A percentile compares a stretch with the other conserved stretches of the same genome.
phyloP scores from a whole-genome alignment of 768 basidiomycete species.

The Phanerochaete carnosa region DNA sequence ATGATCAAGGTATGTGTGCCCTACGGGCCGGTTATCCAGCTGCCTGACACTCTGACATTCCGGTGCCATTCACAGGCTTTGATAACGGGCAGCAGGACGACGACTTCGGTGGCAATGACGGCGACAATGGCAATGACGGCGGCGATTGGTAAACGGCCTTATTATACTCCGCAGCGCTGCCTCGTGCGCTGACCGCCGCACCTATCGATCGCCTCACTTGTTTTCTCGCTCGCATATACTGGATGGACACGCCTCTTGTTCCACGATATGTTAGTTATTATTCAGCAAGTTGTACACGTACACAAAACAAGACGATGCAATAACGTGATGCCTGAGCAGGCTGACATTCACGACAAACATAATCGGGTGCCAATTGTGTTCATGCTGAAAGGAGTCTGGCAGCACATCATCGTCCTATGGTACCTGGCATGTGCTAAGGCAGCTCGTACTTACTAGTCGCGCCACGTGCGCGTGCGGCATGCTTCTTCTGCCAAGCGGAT shows the following conservation, averaged over 20 bases:
- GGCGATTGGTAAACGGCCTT: slow-evolving; percentile 20
- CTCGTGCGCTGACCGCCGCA: not conserved
- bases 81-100: slow-evolving; percentile 20
- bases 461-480: no score
- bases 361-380: no score
- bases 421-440: no score
- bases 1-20: slow-evolving; percentile 30
- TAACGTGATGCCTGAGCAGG: not conserved
- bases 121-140: slow-evolving; percentile 15
- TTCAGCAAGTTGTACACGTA: not conserved
- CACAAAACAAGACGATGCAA: not conserved
- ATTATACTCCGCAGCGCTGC: not conserved
- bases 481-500: not conserved
- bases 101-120: not conserved
- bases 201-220: not conserved
- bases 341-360: not conserved
- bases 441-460: no score
- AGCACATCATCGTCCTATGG: no score
- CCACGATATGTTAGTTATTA: no score
- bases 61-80: slow-evolving; percentile 24
- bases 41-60: not conserved
- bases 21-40: not conserved
- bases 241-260: not conserved
- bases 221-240: not conserved
- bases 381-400: no score